Conservation (phyloP, 2,329 filamentous ascomycete genomes). For the Pyrenophora seminiperda region DNA sequence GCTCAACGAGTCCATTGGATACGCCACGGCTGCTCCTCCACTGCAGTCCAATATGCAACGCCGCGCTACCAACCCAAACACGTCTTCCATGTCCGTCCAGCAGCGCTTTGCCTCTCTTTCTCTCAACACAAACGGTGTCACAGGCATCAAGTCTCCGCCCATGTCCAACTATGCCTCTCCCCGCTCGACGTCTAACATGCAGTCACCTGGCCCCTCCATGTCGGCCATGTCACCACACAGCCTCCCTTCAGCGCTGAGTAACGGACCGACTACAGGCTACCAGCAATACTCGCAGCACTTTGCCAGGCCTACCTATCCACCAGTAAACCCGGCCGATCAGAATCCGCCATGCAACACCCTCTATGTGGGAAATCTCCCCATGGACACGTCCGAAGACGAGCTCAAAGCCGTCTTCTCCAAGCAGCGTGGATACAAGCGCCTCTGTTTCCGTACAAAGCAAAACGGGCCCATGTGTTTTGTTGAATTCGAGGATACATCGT, state of each 20-base stretch:
- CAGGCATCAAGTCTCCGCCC: constrained; percentile 58
- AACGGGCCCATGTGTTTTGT: constrained; percentile 99
- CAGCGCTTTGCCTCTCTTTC: constrained; percentile 70
- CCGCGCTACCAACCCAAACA: constrained; percentile 72
- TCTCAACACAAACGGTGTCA: constrained; percentile 65
- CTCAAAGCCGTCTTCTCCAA: constrained; percentile 92
- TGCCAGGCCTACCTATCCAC: constrained; percentile 72
- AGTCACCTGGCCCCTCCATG: constrained; percentile 54
- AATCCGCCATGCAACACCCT: constrained; percentile 98
- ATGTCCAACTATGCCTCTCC: constrained; percentile 60
- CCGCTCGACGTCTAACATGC: constrained; percentile 55
- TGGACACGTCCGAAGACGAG: constrained; percentile 93
- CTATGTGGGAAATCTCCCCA: constrained; percentile 94
- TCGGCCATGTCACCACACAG: constrained; percentile 57
- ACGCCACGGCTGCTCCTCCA: constrained; percentile 69
- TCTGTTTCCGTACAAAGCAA: constrained; percentile 92
- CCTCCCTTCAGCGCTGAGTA: constrained; percentile 62
- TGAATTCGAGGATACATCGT: constrained; percentile 92
- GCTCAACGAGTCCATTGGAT: constrained; percentile 73
- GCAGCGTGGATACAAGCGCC: constrained; percentile 90
- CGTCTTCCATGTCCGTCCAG: constrained; percentile 71
- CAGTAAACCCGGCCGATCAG: constrained; percentile 91
- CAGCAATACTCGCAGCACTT: constrained; percentile 63
- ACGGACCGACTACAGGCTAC: constrained; percentile 57
- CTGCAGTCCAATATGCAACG: constrained; percentile 60